Percentiles rank a stretch among this genome's conserved stretches.
Evolutionary conservation across 2,329 filamentous ascomycete species (phyloP).

Genomic region (Colletotrichum agaves): DNA sequence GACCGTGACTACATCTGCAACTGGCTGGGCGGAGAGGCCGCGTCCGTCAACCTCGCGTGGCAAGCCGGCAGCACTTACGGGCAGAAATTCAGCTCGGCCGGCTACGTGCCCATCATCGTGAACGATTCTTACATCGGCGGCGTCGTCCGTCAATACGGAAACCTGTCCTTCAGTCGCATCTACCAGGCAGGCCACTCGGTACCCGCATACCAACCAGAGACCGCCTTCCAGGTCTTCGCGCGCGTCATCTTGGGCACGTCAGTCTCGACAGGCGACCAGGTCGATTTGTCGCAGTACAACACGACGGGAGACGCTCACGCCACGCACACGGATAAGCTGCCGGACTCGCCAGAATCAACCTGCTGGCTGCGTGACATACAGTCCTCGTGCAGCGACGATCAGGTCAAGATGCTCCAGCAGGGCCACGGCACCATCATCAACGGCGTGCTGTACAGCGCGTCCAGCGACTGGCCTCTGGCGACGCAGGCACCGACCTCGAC

Average conservation of each 20-base stretch:
- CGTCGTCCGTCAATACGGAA: constrained; percentile 80
- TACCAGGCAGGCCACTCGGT: constrained; percentile 75
- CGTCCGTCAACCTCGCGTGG: constrained; percentile 71
- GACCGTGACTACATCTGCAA: constrained; percentile 73
- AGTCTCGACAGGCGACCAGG: constrained; percentile 63
- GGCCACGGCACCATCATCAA: constrained; percentile 68
- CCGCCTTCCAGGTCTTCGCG: constrained; percentile 68
- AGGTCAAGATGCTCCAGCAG: constrained; percentile 57
- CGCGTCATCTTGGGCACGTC: constrained; percentile 67
- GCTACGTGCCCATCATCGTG: constrained; percentile 77
- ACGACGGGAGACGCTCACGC: constrained; percentile 68
- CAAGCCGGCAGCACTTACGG: constrained; percentile 59
- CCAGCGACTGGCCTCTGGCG: constrained; percentile 54
- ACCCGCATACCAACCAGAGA: constrained; percentile 69
- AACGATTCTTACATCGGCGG: constrained; percentile 77
- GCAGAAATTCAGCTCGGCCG: constrained; percentile 69
- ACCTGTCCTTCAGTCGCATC: constrained; percentile 74
- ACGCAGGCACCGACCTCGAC: constrained; percentile 41
- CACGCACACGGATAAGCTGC: constrained; percentile 64
- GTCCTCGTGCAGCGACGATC: constrained; percentile 63
- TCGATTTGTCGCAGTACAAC: constrained; percentile 63
- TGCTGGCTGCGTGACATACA: constrained; percentile 69
- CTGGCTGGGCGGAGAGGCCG: constrained; percentile 80
- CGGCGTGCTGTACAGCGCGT: constrained; percentile 62
- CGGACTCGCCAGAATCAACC: constrained; percentile 58